These are phyloP conservation scores for Fomitopsis serialis DNA, from an alignment of 768 basidiomycete species.

Conservation along the genomic window DNA sequence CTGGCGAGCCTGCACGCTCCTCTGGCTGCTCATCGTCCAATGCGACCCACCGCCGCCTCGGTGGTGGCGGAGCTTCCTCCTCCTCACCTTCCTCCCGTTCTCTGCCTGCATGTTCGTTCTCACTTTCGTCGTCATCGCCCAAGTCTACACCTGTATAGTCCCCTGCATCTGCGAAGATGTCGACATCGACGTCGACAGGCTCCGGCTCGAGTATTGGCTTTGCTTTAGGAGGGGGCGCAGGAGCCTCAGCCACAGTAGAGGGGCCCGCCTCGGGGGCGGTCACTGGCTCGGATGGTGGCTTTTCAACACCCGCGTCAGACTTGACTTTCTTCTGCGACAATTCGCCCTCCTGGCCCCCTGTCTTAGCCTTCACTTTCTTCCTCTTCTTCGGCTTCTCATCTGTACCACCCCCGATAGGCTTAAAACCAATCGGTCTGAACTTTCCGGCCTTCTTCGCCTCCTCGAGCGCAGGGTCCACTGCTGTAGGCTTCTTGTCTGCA, in stretches of 20 bases:
- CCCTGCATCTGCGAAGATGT: conserved; percentile 84
- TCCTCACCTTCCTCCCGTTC: not conserved
- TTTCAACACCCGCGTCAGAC: not conserved
- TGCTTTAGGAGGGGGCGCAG: conserved; percentile 13
- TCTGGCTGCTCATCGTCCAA: conserved; percentile 11
- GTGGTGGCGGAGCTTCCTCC: conserved; percentile 4
- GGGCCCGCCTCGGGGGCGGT: conserved; percentile 11
- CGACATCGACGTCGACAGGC: conserved; percentile 59
- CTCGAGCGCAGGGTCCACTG: conserved; percentile 24
- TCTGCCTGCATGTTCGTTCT: conserved; percentile 12
- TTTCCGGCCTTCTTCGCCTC: conserved; percentile 36
- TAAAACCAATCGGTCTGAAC: conserved; percentile 58
- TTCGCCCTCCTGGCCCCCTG: conserved; percentile 31
- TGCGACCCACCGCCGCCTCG: conserved; percentile 8
- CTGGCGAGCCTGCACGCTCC: not conserved
- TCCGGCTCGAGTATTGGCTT: conserved; percentile 30
- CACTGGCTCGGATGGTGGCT: not conserved
- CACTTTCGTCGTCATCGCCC: conserved; percentile 38
- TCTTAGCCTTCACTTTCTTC: conserved; percentile 38
- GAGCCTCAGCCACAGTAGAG: conserved; percentile 10
- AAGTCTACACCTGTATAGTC: conserved; percentile 72
- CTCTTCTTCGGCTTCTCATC: conserved; percentile 43
- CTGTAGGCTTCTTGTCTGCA: conserved; percentile 14
- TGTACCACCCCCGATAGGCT: conserved; percentile 43
- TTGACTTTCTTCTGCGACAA: conserved; percentile 52